These are phyloP conservation scores for Saturnispora hagleri DNA, from an alignment of 805 yeast species.

Conservation along the genomic window DNA sequence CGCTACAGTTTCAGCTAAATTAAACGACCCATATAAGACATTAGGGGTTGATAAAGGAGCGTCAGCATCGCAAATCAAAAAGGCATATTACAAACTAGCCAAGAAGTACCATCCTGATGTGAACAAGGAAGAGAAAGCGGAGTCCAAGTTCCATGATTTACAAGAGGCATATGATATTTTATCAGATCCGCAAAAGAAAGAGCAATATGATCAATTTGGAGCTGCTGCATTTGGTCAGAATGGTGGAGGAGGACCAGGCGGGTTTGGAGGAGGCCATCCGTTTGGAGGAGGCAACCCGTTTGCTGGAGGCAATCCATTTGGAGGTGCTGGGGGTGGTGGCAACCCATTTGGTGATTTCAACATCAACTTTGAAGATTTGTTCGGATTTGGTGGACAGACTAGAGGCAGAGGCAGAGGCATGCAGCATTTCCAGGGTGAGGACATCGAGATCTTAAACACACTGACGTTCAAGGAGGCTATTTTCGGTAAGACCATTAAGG, in stretches of 20 bases:
- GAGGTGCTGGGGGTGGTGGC: slow-evolving; percentile 31
- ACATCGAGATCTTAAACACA: slow-evolving; percentile 69
- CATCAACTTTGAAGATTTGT: slow-evolving; percentile 49
- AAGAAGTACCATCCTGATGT: slow-evolving; percentile 95
- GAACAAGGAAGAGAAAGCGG: slow-evolving; percentile 84
- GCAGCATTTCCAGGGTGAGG: slow-evolving; percentile 81
- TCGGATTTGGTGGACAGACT: slow-evolving; percentile 29
- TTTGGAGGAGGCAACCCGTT: slow-evolving; percentile 27
- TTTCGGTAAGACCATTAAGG: slow-evolving; percentile 59
- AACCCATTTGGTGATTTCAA: slow-evolving; percentile 27
- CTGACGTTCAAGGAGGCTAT: slow-evolving; percentile 81
- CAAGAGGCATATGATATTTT: slow-evolving; percentile 92
- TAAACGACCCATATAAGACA: slow-evolving; percentile 72
- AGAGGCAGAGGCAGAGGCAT: slow-evolving; percentile 34
- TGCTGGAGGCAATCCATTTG: slow-evolving; percentile 31
- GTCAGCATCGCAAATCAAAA: slow-evolving; percentile 76
- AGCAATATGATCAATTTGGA: slow-evolving; percentile 89
- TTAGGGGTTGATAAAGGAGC: slow-evolving; percentile 73
- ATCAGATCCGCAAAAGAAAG: slow-evolving; percentile 73
- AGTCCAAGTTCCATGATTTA: slow-evolving; percentile 80
- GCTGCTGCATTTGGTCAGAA: slow-evolving; percentile 69
- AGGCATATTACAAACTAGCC: slow-evolving; percentile 88
- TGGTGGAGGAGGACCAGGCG: slow-evolving; percentile 45
- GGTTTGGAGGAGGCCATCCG: slow-evolving; percentile 42
- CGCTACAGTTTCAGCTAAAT: slow-evolving; percentile 24